Evolutionary conservation across 2,329 filamentous ascomycete species (phyloP).

Genomic region (Hypoxylon sp.): DNA sequence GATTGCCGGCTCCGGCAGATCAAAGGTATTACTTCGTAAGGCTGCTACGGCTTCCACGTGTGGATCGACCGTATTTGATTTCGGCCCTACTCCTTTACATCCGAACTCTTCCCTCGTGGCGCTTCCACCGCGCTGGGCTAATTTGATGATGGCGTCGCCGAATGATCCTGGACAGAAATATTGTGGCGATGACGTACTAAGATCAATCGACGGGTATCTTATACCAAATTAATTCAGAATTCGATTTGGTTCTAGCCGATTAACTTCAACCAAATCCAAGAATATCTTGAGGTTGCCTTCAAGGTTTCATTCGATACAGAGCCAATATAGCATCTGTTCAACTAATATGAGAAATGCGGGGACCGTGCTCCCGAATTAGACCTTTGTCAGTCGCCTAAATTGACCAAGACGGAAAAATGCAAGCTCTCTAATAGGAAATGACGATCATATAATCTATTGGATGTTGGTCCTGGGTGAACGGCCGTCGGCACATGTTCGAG

Average conservation of each 20-base stretch:
- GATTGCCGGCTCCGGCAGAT: conserved; percentile 19
- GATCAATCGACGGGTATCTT: conserved; percentile 10
- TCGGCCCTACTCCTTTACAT: conserved; percentile 28
- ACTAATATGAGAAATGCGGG: conserved; percentile 44
- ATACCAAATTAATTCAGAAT: conserved; percentile 15
- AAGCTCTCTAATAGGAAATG: conserved; percentile 28
- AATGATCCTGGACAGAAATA: not conserved
- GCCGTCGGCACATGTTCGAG: conserved; percentile 45
- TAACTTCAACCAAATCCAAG: conserved; percentile 11
- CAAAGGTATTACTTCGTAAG: not conserved
- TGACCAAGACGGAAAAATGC: conserved; percentile 39
- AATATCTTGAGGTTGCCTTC: conserved; percentile 1
- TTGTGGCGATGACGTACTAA: conserved; percentile 14
- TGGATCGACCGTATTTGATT: conserved; percentile 5
- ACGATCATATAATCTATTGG: conserved; percentile 37
- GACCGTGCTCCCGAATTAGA: conserved; percentile 42
- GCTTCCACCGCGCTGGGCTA: conserved; percentile 10
- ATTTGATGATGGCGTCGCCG: conserved; percentile 8
- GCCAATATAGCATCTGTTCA: conserved; percentile 29
- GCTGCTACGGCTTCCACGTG: conserved; percentile 4
- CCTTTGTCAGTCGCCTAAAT: conserved; percentile 45
- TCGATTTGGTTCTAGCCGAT: conserved; percentile 9
- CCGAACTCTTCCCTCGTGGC: not conserved
- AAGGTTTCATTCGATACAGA: conserved; percentile 35
- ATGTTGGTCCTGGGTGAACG: conserved; percentile 16